Percentiles rank a stretch among this genome's conserved stretches.
Conservation (phyloP, 2,329 filamentous ascomycete species). For the Colletotrichum sansevieriae region DNA sequence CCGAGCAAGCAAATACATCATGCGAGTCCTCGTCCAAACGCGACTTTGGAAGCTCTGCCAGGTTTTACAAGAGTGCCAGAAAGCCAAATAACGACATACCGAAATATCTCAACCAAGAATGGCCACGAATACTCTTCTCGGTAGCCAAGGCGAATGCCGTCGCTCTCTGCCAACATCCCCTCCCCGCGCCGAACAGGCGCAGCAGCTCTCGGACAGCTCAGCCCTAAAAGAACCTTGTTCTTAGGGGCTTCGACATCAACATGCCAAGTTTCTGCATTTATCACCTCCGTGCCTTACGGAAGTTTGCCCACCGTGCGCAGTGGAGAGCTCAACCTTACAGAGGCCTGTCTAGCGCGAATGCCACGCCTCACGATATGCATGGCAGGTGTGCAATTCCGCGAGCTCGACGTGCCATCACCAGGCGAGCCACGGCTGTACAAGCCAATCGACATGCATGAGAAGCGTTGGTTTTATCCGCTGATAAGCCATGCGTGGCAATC, state of each 20-base stretch:
- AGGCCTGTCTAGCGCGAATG: neutral
- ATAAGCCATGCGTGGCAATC: neutral
- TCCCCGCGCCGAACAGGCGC: slow-evolving; percentile 12
- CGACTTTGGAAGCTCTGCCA: neutral
- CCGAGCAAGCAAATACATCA: slow-evolving; percentile 17
- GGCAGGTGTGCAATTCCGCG: neutral
- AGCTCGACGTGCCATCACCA: slow-evolving; percentile 1
- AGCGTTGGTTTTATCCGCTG: neutral
- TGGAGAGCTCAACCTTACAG: slow-evolving; percentile 25
- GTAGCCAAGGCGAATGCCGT: slow-evolving; percentile 7
- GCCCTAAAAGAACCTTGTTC: slow-evolving; percentile 36
- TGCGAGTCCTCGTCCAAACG: slow-evolving; percentile 24
- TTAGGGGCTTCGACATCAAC: slow-evolving; percentile 18
- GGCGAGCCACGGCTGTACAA: neutral
- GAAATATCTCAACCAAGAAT: neutral
- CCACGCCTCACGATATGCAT: slow-evolving; percentile 21
- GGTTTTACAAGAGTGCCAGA: neutral
- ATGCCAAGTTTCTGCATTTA: slow-evolving; percentile 13
- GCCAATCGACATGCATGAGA: neutral
- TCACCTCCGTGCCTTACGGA: neutral
- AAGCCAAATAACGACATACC: neutral
- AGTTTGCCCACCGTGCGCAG: slow-evolving; percentile 12
- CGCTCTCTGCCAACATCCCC: neutral
- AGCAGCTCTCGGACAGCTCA: slow-evolving; percentile 35
- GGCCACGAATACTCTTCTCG: neutral